These are phyloP conservation scores for Globisporangium iwayamae DNA, from an alignment of 352 stramenopile genomes.

Conservation along the genomic window DNA sequence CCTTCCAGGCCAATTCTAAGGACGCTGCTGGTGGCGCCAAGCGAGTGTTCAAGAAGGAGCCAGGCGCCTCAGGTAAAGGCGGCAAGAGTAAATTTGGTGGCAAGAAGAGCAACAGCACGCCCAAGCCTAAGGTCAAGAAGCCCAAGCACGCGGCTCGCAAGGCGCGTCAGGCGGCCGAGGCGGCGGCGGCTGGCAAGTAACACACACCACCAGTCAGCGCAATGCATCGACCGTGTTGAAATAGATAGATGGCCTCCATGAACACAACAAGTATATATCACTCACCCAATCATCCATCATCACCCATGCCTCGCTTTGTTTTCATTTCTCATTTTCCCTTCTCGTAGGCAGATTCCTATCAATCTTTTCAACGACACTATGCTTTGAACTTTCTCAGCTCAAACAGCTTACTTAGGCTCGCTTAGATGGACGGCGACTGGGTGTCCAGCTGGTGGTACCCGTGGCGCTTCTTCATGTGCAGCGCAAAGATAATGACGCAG, in stretches of 20 bases:
- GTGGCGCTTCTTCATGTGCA: slow-evolving; percentile 45
- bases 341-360: background rate
- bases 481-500: slow-evolving; percentile 22
- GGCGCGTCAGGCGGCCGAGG: slow-evolving; percentile 46
- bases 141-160: slow-evolving; percentile 72
- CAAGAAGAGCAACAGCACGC: slow-evolving; percentile 14
- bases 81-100: slow-evolving; percentile 21
- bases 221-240: slow-evolving; percentile 10
- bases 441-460: slow-evolving; percentile 45
- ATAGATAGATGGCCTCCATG: slow-evolving; percentile 8
- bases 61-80: background rate
- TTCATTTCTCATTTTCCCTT: background rate
- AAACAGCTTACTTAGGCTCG: background rate
- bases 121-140: slow-evolving; percentile 53
- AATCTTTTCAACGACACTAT: background rate
- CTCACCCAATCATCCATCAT: background rate
- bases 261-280: background rate
- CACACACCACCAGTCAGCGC: slow-evolving; percentile 1
- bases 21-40: slow-evolving; percentile 6
- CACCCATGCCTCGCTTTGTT: background rate
- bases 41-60: slow-evolving; percentile 13
- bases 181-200: slow-evolving; percentile 31
- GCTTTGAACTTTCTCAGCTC: background rate
- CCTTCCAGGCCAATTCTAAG: slow-evolving; percentile 21
- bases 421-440: slow-evolving; percentile 2